phyloP scores from a whole-genome alignment of 2,329 filamentous ascomycete species.

The Paradendryphiella salina region DNA sequence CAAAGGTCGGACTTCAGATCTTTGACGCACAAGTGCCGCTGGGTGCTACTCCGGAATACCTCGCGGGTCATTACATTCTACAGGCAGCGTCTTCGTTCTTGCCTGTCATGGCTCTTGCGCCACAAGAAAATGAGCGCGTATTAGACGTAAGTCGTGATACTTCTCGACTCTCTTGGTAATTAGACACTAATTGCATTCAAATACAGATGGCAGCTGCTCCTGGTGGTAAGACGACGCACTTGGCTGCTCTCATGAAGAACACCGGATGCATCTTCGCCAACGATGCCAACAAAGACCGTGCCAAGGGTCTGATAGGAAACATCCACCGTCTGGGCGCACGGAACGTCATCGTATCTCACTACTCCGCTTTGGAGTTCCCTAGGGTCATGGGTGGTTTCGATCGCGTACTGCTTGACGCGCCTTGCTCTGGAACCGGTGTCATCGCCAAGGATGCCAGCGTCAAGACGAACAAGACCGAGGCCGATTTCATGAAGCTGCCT shows the following conservation, averaged over 20 bases:
- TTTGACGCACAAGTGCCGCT: slow-evolving; percentile 88
- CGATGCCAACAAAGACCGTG: slow-evolving; percentile 89
- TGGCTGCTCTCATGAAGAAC: slow-evolving; percentile 97
- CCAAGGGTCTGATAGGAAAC: slow-evolving; percentile 94
- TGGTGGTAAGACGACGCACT: slow-evolving; percentile 93
- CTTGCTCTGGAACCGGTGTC: slow-evolving; percentile 94
- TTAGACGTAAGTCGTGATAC: slow-evolving; percentile 94
- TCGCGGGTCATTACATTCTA: slow-evolving; percentile 96
- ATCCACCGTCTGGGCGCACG: slow-evolving; percentile 91
- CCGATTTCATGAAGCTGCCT: slow-evolving; percentile 89
- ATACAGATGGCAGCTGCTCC: slow-evolving; percentile 65
- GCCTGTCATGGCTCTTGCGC: slow-evolving; percentile 94
- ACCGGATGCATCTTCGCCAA: slow-evolving; percentile 95
- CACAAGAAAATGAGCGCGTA: slow-evolving; percentile 87
- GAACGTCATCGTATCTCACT: slow-evolving; percentile 94
- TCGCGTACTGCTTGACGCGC: slow-evolving; percentile 88
- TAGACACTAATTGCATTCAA: background rate
- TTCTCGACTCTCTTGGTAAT: background rate
- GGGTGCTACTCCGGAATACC: slow-evolving; percentile 94
- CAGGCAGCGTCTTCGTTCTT: slow-evolving; percentile 96
- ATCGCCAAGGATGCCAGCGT: slow-evolving; percentile 96
- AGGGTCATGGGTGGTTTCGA: slow-evolving; percentile 95
- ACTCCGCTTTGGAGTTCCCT: slow-evolving; percentile 92
- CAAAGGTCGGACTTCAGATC: slow-evolving; percentile 93
- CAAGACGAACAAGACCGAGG: slow-evolving; percentile 89